Evolutionary conservation across 2,329 filamentous ascomycete species (phyloP).

Genomic region (Dothideomycetidae sp.): DNA sequence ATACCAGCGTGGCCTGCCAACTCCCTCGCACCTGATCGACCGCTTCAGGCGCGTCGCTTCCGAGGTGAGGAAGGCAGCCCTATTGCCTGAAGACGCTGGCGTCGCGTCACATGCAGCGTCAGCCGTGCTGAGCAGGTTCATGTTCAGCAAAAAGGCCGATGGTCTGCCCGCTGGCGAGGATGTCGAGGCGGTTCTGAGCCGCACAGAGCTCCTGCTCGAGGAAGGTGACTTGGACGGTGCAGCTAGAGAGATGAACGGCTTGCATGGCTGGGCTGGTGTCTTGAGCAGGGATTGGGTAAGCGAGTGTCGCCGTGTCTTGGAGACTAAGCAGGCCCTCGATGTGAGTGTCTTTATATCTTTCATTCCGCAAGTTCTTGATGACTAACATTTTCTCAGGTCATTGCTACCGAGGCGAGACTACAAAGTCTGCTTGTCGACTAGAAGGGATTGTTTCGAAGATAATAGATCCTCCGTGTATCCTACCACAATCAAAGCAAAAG

Average conservation of each 20-base stretch:
- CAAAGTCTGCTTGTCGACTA: constrained; percentile 78
- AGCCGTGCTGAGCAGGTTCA: constrained; percentile 76
- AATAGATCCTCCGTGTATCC: constrained; percentile 3
- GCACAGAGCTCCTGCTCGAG: constrained; percentile 80
- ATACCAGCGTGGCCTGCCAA: constrained; percentile 84
- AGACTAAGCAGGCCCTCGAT: constrained; percentile 91
- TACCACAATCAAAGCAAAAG: not conserved
- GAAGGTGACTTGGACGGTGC: constrained; percentile 86
- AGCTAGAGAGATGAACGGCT: constrained; percentile 84
- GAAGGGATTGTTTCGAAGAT: constrained; percentile 5
- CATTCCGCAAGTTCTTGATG: constrained; percentile 1
- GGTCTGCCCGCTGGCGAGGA: constrained; percentile 71
- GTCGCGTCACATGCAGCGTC: constrained; percentile 89
- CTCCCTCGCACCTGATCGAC: constrained; percentile 74
- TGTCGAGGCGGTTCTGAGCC: constrained; percentile 81
- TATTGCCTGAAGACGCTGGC: constrained; percentile 85
- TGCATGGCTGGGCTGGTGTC: constrained; percentile 90
- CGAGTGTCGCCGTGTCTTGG: constrained; percentile 81
- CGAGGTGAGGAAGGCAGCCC: constrained; percentile 86
- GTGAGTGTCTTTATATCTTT: constrained; percentile 41
- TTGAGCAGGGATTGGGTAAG: constrained; percentile 85
- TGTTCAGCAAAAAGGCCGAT: constrained; percentile 74
- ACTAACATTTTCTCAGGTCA: constrained; percentile 44
- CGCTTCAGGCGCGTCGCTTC: constrained; percentile 83
- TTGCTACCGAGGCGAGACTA: constrained; percentile 76